Conservation (phyloP, 306 rosid genomes). For the Castanospermum australe region DNA sequence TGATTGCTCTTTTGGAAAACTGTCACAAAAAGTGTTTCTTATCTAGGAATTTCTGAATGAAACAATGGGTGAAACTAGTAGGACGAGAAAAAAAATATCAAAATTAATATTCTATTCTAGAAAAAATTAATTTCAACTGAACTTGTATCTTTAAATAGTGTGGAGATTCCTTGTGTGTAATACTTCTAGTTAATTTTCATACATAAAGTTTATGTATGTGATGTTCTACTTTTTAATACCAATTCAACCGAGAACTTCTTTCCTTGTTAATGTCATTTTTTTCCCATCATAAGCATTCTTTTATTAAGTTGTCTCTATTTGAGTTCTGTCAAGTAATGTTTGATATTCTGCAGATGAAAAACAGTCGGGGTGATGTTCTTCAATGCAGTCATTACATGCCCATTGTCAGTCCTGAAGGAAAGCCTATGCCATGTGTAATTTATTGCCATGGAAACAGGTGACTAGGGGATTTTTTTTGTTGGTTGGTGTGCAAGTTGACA, state of each 20-base stretch:
- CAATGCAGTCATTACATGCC: conserved; percentile 92
- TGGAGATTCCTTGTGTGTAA: background rate
- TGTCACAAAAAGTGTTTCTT: conserved; percentile 9
- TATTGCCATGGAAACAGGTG: conserved; percentile 99
- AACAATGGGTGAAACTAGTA: background rate
- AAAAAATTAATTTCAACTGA: conserved; percentile 9
- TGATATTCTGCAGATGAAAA: conserved; percentile 71
- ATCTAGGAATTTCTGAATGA: conserved; percentile 1
- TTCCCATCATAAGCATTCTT: background rate
- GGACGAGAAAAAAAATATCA: background rate
- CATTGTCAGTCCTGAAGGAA: conserved; percentile 88
- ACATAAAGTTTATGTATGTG: background rate
- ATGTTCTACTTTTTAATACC: background rate
- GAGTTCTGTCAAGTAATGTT: conserved; percentile 23
- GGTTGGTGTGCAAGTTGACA: background rate
- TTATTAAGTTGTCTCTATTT: background rate
- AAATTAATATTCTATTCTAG: conserved; percentile 5
- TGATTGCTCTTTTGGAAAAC: conserved; percentile 4
- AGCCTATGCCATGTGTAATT: conserved; percentile 95
- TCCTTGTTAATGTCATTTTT: background rate
- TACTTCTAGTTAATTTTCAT: background rate
- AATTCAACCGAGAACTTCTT: background rate
- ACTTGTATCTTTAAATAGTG: conserved; percentile 7
- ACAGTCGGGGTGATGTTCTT: conserved; percentile 79
- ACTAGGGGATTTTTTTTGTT: conserved; percentile 9